A percentile compares a stretch with the other conserved stretches of the same genome.
phyloP scores from a whole-genome alignment of 352 stramenopile species.

The Phytophthora kernoviae region DNA sequence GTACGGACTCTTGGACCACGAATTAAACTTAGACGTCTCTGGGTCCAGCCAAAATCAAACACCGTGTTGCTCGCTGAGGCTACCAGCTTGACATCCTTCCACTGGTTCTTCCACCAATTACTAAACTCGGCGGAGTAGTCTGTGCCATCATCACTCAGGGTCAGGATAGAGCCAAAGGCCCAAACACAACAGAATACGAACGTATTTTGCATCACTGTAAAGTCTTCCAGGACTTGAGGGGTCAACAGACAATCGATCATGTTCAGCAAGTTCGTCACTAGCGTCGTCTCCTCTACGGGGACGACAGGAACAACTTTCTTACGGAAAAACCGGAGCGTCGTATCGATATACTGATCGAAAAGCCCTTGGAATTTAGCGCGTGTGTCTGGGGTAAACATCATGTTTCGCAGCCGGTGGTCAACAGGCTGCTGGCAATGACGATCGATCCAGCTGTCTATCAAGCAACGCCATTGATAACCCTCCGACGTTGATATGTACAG shows the following conservation, averaged over 20 bases:
- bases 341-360: conserved; percentile 93
- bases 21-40: conserved; percentile 91
- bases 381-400: conserved; percentile 81
- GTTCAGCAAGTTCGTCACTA: conserved; percentile 93
- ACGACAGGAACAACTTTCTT: conserved; percentile 93
- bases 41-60: conserved; percentile 97
- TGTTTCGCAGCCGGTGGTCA: conserved; percentile 71
- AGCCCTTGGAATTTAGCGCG: conserved; percentile 82
- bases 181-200: conserved; percentile 97
- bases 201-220: conserved; percentile 87
- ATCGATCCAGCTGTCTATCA: conserved; percentile 94
- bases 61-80: conserved; percentile 93
- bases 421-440: conserved; percentile 65
- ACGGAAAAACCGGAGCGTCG: conserved; percentile 93
- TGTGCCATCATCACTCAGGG: conserved; percentile 93
- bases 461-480: conserved; percentile 94
- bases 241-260: conserved; percentile 95
- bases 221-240: conserved; percentile 73
- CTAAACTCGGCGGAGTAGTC: conserved; percentile 95
- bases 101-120: conserved; percentile 96
- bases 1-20: conserved; percentile 95
- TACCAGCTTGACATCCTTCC: conserved; percentile 96
- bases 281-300: conserved; percentile 92
- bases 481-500: conserved; percentile 96
- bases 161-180: conserved; percentile 94